These are phyloP conservation scores for Protomyces inouyei DNA, from an alignment of 1,139 yeast species.

Conservation along the genomic window DNA sequence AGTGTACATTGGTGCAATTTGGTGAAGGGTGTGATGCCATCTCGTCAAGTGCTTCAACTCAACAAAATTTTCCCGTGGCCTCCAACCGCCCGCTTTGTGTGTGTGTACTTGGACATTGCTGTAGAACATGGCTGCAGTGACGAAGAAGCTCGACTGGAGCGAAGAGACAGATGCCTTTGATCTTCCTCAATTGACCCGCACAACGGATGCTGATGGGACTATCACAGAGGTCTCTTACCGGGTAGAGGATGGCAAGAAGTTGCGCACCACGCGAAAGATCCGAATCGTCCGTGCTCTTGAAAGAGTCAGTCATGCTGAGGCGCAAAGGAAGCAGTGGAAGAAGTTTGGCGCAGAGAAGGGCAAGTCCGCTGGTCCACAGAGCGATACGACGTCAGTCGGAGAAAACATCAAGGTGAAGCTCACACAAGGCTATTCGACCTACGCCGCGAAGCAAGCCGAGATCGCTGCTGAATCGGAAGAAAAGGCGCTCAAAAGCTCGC, in stretches of 20 bases:
- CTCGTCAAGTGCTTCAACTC: too few relatives aligned
- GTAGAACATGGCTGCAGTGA: conserved; percentile 9
- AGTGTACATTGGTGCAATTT: too few relatives aligned
- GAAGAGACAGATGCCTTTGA: conserved; percentile 25
- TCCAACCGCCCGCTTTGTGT: too few relatives aligned
- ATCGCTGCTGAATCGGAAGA: conserved; percentile 44
- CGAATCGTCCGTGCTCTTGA: conserved; percentile 73
- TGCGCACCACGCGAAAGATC: conserved; percentile 79
- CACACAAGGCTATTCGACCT: conserved; percentile 33
- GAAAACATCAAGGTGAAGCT: conserved; percentile 55
- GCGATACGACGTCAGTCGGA: conserved; percentile 75
- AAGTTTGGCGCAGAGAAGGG: conserved; percentile 81
- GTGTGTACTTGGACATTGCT: neutral
- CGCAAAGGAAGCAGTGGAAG: conserved; percentile 45
- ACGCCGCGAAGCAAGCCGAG: conserved; percentile 31
- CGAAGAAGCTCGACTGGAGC: conserved; percentile 25
- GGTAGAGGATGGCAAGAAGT: conserved; percentile 69
- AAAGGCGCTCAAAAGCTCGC: conserved; percentile 63
- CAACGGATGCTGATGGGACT: conserved; percentile 82
- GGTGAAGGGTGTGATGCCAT: too few relatives aligned
- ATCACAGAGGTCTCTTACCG: conserved; percentile 60
- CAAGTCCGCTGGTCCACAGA: conserved; percentile 79
- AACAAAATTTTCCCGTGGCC: too few relatives aligned
- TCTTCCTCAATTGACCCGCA: conserved; percentile 42
- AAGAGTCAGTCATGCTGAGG: conserved; percentile 54